Base-by-base conservation (phyloP, 2,329 filamentous ascomycete genomes). In the Ilyonectria robusta region DNA sequence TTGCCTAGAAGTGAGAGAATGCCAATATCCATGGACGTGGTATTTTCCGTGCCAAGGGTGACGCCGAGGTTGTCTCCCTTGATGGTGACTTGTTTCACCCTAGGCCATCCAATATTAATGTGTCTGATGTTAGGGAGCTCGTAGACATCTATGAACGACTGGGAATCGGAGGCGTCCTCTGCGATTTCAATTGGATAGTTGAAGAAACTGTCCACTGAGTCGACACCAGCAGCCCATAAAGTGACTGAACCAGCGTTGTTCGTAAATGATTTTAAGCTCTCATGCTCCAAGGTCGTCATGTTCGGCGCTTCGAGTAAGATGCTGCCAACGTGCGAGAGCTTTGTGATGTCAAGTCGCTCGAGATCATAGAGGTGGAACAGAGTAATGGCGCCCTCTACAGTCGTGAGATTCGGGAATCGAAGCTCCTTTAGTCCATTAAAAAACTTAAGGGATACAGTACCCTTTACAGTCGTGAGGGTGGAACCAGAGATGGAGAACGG, bases 201-300 rank as follows among this genome's bases (percentile, higher is more conserved):
- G 54, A 59, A 70, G 31, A 59, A 70, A 42, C 66, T 69, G 57
- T 70, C 66, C 8, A 69, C 6, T 2, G 62, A 63, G 7, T 61
- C 31, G 7, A 64, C 19, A 2, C 7, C 29, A 2, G 33, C 29
- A 0, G 9, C 33, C 37, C 17, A 54, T 11, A 70, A 59, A 1
- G 2, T 1, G 4, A 70, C 8, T 6, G 15, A 11, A 2, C 21
- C 51, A 2, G 33, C 9, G 8, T 7, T 15, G 3, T 23, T 7
- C 4, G 66, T 63, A 35, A 66, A 70, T 3, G 55, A 48, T 17
- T 64, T 23, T 3, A 68, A 54, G 7, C 51, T 64, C 3, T 68
- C 56, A 10, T 70, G 68, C 9, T 55, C 40, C 1, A 70, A 13
- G 3, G 53, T 68, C 2, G 56, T 66, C 10, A 70, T 44, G 9